Evolutionary conservation across 352 stramenopile genomes (phyloP), one percentile per base, ranked within the genome.

Genomic region (Phytophthora chlamydospora): DNA sequence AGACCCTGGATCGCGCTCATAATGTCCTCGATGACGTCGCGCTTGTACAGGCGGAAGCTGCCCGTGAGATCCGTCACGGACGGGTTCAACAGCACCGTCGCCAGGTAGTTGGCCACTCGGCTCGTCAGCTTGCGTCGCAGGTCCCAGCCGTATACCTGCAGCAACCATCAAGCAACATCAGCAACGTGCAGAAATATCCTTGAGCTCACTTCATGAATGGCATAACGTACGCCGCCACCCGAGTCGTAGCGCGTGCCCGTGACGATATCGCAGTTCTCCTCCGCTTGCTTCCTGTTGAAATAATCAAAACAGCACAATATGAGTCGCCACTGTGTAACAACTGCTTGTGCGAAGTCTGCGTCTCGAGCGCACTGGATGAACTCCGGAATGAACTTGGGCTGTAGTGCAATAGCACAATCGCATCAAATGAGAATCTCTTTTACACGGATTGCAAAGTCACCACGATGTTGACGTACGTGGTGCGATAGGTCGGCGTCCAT

Each of bases 401-500:
- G 59, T 12, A 61, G 14, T 11, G 16, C 53, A 8, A 57, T 10
- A 48, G 14, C 3, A 59, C 31, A 38, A 19, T 4, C 38, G 8
- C 9, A 27, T 36, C 21, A 66, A 33, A n/a, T 34, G 14, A 34
- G 8, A 48, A 49, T 3, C 24, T 9, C 42, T 17, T 7, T 21
- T 31, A 11, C 4, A 34, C 17, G 7, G 8, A 16, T 10, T 12
- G 19, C 21, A 58, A 50, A 17, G n/a, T n/a, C 17, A 19, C 10
- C 4, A 43, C 1, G 16, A 19, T 16, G 34, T 17, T 6, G 14
- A 67, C 63, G 41, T 64, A 96, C 87, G 80, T 99, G 97, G 75
- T 99, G 97, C 55, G 91, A 98, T 33, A 99, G 84, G 76, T 99
- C 97, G 16, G 97, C 97, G 80, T 99, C 97, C 97, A 99, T 99